Evolutionary conservation across 1,284 basidiomycete genomes (phyloP), one percentile per base, ranked within the genome.

Genomic region (Rhodotorula sp.): DNA sequence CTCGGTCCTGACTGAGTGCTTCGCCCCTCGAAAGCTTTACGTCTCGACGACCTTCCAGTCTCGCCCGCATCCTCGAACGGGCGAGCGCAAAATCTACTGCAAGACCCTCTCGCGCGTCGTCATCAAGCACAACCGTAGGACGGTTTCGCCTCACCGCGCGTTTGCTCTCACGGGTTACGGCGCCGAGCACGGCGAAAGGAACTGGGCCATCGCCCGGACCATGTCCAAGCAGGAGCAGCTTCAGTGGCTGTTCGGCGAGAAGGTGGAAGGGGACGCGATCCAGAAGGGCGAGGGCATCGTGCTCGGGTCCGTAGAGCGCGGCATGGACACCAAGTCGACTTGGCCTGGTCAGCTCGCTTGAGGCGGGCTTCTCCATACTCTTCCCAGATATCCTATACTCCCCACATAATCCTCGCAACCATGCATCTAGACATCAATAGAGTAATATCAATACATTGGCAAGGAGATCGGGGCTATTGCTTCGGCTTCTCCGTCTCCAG

Each of bases 81-180:
- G 71, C 39, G 54, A 49, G 0, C 61, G 58, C 21, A 70, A 48
- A 2, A 59, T 58, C 46, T 69, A 75, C 67, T 64, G 66, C 15
- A 34, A 23, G 14, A 49, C 60, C 10, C 59, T 75, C 34, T 69
- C 67, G 16, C 58, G 70, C n/a, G 31, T 73, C 57, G 71, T 73
- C 39, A 46, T 75, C 26, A 75, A 75, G 63, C 62, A 69, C 69
- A 56, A 57, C 31, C 64, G 74, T 5, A 64, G 71, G 12, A 75
- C 74, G 12, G 58, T 75, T 29, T 61, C 69, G 1, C 74, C 74
- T 7, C 51, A 61, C 58, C 69, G 71, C 23, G 69, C 71, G 5
- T 64, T 75, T 47, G 71, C 74, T 0, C 59, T 75, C 5, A 62
- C 69, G 5, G 74, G 74, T 1, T 75, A 69, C 65, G 61, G 57